Conservation (phyloP, 139 green algal species). For the Pleodorina starrii region DNA sequence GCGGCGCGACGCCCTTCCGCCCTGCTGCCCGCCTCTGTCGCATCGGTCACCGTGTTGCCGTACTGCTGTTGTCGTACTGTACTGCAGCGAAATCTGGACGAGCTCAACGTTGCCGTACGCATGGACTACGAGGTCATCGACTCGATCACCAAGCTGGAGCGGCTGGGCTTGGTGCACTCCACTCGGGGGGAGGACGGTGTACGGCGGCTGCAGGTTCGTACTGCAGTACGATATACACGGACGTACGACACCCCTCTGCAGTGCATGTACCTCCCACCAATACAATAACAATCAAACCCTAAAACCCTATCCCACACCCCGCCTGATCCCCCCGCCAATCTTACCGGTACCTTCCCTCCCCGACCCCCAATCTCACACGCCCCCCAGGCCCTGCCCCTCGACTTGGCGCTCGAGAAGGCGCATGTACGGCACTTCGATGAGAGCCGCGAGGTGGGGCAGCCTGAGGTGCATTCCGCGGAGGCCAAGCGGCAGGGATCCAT, state of each 20-base stretch:
- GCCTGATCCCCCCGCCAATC: background rate
- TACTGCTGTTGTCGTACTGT: too few species aligned
- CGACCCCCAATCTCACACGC: background rate
- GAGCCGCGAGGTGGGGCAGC: conserved; percentile 1
- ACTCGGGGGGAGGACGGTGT: too few species aligned
- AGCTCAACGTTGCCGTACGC: background rate
- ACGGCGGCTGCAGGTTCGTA: conserved; percentile 22
- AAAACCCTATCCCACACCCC: background rate
- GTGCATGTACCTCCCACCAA: too few species aligned
- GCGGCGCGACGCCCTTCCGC: too few species aligned
- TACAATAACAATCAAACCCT: too few species aligned
- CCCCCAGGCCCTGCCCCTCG: conserved; percentile 40
- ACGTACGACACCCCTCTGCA: too few species aligned
- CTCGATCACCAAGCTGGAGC: conserved; percentile 48
- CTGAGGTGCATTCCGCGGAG: background rate
- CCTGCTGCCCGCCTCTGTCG: too few species aligned
- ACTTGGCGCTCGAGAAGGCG: conserved; percentile 39
- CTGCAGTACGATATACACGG: too few species aligned
- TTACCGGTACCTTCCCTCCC: too few species aligned
- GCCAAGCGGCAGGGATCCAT: background rate
- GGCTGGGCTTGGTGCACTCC: conserved; percentile 42
- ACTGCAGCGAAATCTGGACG: conserved; percentile 34
- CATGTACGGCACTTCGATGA: conserved; percentile 52
- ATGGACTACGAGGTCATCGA: conserved; percentile 56
- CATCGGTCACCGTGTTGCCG: too few species aligned